Conservation (phyloP, 129 eudicot species). For the Flaveria brownii region DNA sequence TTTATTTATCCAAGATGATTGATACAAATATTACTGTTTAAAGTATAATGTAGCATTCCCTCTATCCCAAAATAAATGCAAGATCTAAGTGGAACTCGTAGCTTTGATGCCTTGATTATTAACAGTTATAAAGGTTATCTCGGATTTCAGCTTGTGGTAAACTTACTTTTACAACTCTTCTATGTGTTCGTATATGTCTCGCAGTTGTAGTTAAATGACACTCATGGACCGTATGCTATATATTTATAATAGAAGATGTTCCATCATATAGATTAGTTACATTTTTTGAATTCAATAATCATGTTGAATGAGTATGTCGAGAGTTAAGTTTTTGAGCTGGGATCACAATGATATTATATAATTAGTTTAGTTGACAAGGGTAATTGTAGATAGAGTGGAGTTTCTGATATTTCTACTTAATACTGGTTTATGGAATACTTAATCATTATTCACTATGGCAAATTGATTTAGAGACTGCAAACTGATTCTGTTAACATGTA, state of each 20-base stretch:
- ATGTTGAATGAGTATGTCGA: not conserved
- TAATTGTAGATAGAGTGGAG: not conserved
- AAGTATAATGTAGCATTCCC: not conserved
- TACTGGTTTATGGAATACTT: not conserved
- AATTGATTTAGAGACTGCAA: not conserved
- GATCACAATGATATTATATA: not conserved
- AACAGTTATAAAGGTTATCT: not conserved
- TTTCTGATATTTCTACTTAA: not conserved
- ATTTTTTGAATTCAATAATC: not conserved
- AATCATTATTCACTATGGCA: not conserved
- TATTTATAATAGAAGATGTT: not conserved
- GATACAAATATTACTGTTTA: not conserved
- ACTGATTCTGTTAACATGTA: not conserved
- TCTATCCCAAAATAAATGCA: slow-evolving; percentile 8
- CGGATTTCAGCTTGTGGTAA: not conserved
- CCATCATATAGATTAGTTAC: not conserved
- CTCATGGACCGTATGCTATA: not conserved
- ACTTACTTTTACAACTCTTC: not conserved
- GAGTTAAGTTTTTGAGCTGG: not conserved
- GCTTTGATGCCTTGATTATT: not conserved
- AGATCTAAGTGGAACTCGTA: not conserved
- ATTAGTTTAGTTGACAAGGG: not conserved
- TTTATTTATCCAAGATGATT: slow-evolving; percentile 11
- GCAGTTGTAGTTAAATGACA: not conserved
- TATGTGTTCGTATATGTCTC: not conserved